These are phyloP conservation scores for Malus hybrid DNA, from an alignment of 331 rosid species.

Conservation along the genomic window DNA sequence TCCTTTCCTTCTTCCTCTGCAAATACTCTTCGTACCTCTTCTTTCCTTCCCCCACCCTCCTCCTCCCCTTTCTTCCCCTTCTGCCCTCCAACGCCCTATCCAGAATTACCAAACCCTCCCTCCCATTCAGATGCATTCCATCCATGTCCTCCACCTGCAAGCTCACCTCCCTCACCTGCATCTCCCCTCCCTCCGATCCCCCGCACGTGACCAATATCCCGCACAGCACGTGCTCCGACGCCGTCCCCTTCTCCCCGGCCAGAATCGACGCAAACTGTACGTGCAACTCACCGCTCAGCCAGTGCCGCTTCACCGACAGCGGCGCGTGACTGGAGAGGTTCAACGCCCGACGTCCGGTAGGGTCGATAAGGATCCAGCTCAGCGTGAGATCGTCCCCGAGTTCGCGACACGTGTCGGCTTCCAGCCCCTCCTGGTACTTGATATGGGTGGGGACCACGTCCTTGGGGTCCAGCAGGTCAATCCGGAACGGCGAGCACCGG, in stretches of 20 bases:
- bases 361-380: constrained; percentile 79
- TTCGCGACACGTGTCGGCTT: constrained; percentile 18
- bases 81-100: constrained; percentile 41
- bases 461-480: constrained; percentile 70
- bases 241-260: constrained; percentile 36
- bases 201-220: constrained; percentile 49
- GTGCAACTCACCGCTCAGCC: constrained; percentile 70
- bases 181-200: constrained; percentile 30
- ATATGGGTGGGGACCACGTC: constrained; percentile 49
- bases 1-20: constrained; percentile 38
- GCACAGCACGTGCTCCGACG: constrained; percentile 43
- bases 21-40: constrained; percentile 31
- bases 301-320: constrained; percentile 62
- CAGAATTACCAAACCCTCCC: constrained; percentile 64
- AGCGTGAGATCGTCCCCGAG: constrained; percentile 32
- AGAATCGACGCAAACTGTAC: constrained; percentile 46
- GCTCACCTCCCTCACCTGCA: constrained; percentile 72
- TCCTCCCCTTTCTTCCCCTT: constrained; percentile 22
- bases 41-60: constrained; percentile 22
- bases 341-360: constrained; percentile 42
- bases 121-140: constrained; percentile 54
- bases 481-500: constrained; percentile 67
- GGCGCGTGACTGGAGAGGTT: constrained; percentile 59
- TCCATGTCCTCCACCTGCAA: constrained; percentile 75
- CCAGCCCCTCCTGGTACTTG: constrained; percentile 20